Percentiles rank a stretch among this genome's conserved stretches.
Conservation (phyloP, 2,329 filamentous ascomycete species). For the Clonostachys chloroleuca region DNA sequence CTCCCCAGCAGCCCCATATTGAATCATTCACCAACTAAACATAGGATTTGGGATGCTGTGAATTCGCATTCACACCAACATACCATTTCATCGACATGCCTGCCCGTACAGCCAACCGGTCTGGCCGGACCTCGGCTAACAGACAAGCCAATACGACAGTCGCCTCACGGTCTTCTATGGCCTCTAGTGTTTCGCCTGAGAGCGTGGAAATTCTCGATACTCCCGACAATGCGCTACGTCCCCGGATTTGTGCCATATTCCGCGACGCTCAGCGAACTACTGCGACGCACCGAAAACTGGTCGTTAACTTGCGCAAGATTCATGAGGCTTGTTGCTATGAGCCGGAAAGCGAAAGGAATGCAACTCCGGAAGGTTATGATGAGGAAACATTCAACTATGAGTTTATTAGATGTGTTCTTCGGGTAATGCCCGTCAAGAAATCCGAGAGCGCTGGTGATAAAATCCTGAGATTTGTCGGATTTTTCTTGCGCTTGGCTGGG, state of each 20-base stretch:
- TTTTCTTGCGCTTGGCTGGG: constrained; percentile 72
- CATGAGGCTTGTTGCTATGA: constrained; percentile 80
- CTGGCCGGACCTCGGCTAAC: constrained; percentile 36
- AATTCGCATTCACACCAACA: no score
- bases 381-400: constrained; percentile 87
- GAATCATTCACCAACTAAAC: neutral
- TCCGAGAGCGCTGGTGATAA: constrained; percentile 84
- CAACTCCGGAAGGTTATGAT: constrained; percentile 62
- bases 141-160: constrained; percentile 32
- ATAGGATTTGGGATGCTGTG: no score
- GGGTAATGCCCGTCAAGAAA: constrained; percentile 86
- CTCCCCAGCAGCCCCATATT: neutral
- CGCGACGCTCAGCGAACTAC: constrained; percentile 84
- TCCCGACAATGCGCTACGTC: constrained; percentile 65
- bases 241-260: constrained; percentile 69
- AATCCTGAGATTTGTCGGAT: constrained; percentile 78
- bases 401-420: constrained; percentile 75
- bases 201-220: constrained; percentile 76
- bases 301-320: constrained; percentile 81
- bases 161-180: constrained; percentile 32
- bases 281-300: constrained; percentile 84
- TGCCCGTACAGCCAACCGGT: constrained; percentile 38
- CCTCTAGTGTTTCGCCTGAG: constrained; percentile 42
- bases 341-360: constrained; percentile 46
- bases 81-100: constrained; percentile 34